These are phyloP conservation scores for Hordeum vulgare DNA, from an alignment of 176 grass and related monocot species.

Conservation along the genomic window DNA sequence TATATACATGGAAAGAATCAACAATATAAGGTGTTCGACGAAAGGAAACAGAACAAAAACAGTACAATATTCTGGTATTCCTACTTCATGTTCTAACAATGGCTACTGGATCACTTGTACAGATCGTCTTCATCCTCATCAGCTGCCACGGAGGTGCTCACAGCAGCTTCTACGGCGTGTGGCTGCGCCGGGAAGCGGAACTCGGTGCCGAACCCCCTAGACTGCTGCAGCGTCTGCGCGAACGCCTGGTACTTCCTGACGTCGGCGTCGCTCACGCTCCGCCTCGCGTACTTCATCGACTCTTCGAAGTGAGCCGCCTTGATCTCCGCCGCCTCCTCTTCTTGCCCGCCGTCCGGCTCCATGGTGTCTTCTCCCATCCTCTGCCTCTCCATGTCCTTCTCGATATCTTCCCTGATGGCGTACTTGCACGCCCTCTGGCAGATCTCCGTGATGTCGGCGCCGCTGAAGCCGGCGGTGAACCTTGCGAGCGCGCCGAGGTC, in stretches of 20 bases:
- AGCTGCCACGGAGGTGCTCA: background rate
- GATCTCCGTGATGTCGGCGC: conserved; percentile 62
- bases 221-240: conserved; percentile 67
- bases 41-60: background rate
- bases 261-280: conserved; percentile 44
- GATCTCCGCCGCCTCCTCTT: conserved; percentile 36
- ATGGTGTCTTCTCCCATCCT: background rate
- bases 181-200: conserved; percentile 41
- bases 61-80: background rate
- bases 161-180: conserved; percentile 5
- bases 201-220: conserved; percentile 48
- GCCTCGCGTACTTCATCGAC: conserved; percentile 49
- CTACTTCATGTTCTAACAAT: background rate
- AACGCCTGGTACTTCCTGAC: conserved; percentile 61
- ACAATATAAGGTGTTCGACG: no score
- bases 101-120: conserved; percentile 23
- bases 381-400: conserved; percentile 1
- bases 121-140: conserved; percentile 62
- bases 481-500: background rate
- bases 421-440: conserved; percentile 60
- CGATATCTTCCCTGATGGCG: conserved; percentile 53
- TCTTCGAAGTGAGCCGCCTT: conserved; percentile 57
- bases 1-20: background rate
- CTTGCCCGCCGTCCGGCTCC: conserved; percentile 15
- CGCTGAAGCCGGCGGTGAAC: conserved; percentile 54